These are phyloP conservation scores for Emergomyces pasteurianus DNA, from an alignment of 2,329 filamentous ascomycete genomes.

Conservation along the genomic window DNA sequence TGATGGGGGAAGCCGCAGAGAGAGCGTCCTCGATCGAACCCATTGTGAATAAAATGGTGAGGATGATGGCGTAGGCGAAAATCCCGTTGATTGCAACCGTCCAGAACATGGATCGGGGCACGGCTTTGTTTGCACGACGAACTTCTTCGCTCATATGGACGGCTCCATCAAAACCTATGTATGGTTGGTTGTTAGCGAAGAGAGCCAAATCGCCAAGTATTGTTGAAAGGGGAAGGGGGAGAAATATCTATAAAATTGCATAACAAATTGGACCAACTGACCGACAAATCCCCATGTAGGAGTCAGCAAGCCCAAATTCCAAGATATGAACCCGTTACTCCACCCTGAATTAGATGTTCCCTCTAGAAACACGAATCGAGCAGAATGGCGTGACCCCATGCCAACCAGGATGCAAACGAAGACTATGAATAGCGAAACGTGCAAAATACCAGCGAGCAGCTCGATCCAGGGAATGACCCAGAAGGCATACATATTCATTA, in stretches of 20 bases:
- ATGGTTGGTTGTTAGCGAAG: neutral
- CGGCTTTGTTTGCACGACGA: slow-evolving; percentile 33
- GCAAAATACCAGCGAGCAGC: slow-evolving; percentile 23
- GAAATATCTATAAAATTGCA: neutral
- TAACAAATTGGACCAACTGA: slow-evolving; percentile 7
- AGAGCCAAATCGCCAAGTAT: neutral
- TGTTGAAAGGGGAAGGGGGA: neutral
- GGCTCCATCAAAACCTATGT: slow-evolving; percentile 37
- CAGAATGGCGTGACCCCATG: slow-evolving; percentile 21
- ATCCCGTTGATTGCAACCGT: slow-evolving; percentile 32
- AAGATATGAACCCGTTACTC: slow-evolving; percentile 22
- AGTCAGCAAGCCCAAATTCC: slow-evolving; percentile 28
- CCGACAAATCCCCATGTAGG: slow-evolving; percentile 22
- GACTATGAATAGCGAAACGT: slow-evolving; percentile 26
- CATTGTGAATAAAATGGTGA: slow-evolving; percentile 35
- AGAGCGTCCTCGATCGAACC: slow-evolving; percentile 26
- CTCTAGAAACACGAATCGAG: slow-evolving; percentile 22
- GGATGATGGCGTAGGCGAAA: slow-evolving; percentile 30
- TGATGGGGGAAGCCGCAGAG: slow-evolving; percentile 29
- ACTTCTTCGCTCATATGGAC: slow-evolving; percentile 40
- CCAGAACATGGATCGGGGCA: slow-evolving; percentile 36
- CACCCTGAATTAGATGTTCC: slow-evolving; percentile 21
- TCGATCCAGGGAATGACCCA: slow-evolving; percentile 31
- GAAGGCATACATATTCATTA: slow-evolving; percentile 25
- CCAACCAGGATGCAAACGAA: slow-evolving; percentile 24